Evolutionary conservation across 768 basidiomycete species (phyloP).

Genomic region (Suillus sp.): DNA sequence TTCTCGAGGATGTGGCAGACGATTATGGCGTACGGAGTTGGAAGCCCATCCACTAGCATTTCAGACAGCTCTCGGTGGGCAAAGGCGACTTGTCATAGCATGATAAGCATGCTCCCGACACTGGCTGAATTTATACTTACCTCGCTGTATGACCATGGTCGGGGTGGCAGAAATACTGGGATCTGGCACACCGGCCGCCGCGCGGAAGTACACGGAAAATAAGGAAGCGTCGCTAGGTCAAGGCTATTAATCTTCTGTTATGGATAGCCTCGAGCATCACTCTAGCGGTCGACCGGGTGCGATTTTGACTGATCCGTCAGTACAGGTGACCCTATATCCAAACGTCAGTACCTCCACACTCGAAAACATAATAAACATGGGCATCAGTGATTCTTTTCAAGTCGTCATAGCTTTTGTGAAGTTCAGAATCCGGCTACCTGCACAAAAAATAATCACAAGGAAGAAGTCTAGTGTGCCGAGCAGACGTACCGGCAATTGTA

Average conservation of each 20-base stretch:
- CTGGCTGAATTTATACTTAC: not conserved
- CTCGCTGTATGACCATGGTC: not conserved
- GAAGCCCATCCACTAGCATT: not conserved
- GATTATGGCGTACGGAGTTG: not conserved
- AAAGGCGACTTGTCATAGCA: not conserved
- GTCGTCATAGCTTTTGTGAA: no score
- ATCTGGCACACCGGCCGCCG: not conserved
- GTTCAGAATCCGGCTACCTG: not conserved
- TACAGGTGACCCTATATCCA: not conserved
- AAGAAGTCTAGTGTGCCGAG: not conserved
- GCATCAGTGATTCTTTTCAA: not conserved
- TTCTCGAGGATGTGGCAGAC: not conserved
- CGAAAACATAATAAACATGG: not conserved
- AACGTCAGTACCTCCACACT: not conserved
- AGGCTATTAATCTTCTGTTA: not conserved
- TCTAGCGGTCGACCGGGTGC: not conserved
- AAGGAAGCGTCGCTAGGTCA: not conserved
- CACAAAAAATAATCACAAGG: not conserved
- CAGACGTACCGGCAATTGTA: conserved; percentile 3
- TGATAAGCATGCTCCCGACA: not conserved
- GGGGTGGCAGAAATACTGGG: not conserved
- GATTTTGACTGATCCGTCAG: not conserved
- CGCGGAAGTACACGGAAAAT: not conserved
- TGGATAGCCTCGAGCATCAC: not conserved
- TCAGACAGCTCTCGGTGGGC: not conserved